These are phyloP conservation scores for Rhizopus arrhizus DNA, from an alignment of 371 early-diverging fungal genomes.

Conservation along the genomic window DNA sequence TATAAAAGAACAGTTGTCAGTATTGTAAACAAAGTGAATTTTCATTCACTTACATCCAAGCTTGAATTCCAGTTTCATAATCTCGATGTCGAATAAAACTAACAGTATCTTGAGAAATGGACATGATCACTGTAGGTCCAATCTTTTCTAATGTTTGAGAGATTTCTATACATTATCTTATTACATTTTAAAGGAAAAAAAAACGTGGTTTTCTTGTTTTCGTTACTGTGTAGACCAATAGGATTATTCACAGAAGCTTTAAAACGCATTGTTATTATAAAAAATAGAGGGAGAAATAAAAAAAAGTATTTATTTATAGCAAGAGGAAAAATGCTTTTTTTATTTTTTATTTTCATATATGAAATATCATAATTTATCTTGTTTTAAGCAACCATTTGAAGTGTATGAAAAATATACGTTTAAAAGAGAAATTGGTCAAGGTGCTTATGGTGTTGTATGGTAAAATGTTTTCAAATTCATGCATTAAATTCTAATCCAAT, in stretches of 20 bases:
- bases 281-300: not conserved
- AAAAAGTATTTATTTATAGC: not conserved
- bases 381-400: conserved; percentile 6
- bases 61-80: conserved; percentile 48
- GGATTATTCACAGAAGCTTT: conserved; percentile 35
- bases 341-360: not conserved
- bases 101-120: conserved; percentile 43
- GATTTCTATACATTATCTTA: conserved; percentile 28
- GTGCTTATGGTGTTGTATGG: conserved; percentile 17
- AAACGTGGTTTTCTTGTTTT: not conserved
- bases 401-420: conserved; percentile 9
- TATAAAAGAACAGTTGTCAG: not conserved
- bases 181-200: no score
- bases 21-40: no score
- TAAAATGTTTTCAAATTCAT: not conserved
- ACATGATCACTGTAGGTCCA: conserved; percentile 45
- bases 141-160: conserved; percentile 44
- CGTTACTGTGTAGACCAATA: conserved; percentile 34
- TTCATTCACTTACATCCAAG: conserved; percentile 53
- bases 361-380: conserved; percentile 7
- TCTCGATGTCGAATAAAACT: conserved; percentile 53
- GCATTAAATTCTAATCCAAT: no score
- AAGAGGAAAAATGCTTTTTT: not conserved
- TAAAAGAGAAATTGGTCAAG: conserved; percentile 13
- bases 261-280: conserved; percentile 28